Evolutionary conservation across 495 filamentous ascomycete species (phyloP).

Genomic region (Apodospora peruviana): DNA sequence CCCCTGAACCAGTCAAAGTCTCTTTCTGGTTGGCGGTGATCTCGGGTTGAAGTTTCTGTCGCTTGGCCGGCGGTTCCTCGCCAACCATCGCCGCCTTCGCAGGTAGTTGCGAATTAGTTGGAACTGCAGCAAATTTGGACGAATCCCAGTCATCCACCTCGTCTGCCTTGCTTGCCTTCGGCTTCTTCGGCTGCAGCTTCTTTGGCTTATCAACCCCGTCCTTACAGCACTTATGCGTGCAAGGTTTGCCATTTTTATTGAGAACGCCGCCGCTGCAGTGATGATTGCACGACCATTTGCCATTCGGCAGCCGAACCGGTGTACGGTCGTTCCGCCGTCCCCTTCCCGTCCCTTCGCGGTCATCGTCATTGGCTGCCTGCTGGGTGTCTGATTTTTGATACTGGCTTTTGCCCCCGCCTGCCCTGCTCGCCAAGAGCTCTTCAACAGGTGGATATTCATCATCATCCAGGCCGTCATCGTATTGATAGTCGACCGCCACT

Average conservation of each 20-base stretch:
- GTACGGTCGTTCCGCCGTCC: no score
- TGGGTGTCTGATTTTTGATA: neutral
- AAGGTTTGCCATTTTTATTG: conserved; percentile 46
- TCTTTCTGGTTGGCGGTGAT: no score
- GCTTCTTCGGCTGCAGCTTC: conserved; percentile 39
- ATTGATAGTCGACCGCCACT: conserved; percentile 4
- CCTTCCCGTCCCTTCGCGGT: neutral
- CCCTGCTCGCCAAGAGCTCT: no score
- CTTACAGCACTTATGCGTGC: conserved; percentile 74
- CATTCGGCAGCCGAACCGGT: conserved; percentile 62
- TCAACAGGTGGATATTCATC: conserved; percentile 26
- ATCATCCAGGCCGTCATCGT: conserved; percentile 17
- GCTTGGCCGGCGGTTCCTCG: no score
- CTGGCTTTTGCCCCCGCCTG: neutral
- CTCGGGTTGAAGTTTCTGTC: no score
- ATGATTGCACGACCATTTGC: conserved; percentile 86
- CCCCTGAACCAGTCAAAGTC: no score
- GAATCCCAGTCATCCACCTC: no score
- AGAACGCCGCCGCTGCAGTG: conserved; percentile 63
- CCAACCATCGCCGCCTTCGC: no score
- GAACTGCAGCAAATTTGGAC: no score
- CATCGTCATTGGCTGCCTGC: conserved; percentile 24
- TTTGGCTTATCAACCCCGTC: conserved; percentile 78
- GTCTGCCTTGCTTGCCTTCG: conserved; percentile 1
- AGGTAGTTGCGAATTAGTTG: no score